Percentiles rank a stretch among this genome's conserved stretches.
Evolutionary conservation across 75 land plant genomes (phyloP).

Genomic region (Chamaecyparis obtusa): DNA sequence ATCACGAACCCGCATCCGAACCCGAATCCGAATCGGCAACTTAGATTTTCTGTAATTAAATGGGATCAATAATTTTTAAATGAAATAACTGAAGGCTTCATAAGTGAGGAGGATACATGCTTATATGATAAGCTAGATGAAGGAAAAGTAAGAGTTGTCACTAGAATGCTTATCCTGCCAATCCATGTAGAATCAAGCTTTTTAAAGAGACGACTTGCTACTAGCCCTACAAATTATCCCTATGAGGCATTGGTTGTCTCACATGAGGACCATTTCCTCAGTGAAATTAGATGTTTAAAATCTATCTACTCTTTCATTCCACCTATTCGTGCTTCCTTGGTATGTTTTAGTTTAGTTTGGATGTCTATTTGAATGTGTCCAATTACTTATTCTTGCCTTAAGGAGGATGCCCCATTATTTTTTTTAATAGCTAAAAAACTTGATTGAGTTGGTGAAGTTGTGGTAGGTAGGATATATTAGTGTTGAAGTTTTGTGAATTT

Average conservation of each 20-base stretch:
- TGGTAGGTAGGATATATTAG: not conserved
- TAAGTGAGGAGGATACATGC: constrained; percentile 26
- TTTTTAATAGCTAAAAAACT: not conserved
- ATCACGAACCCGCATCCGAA: too few relatives aligned
- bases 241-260: constrained; percentile 69
- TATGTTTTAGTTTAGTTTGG: constrained; percentile 30
- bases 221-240: constrained; percentile 50
- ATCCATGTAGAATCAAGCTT: constrained; percentile 38
- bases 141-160: constrained; percentile 63
- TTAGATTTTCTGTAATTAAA: constrained; percentile 33
- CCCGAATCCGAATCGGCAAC: too few relatives aligned
- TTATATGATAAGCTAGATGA: constrained; percentile 25
- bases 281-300: constrained; percentile 50
- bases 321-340: constrained; percentile 79
- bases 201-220: constrained; percentile 45
- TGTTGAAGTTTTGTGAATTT: not conserved
- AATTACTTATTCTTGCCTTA: not conserved
- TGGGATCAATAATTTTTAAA: constrained; percentile 50
- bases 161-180: constrained; percentile 68
- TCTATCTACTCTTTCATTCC: constrained; percentile 85
- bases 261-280: constrained; percentile 63
- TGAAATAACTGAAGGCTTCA: constrained; percentile 41
- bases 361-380: not conserved
- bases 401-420: not conserved
- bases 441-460: not conserved